Conservation (phyloP, 2,329 filamentous ascomycete genomes). For the Arthrobotrys megalospora region DNA sequence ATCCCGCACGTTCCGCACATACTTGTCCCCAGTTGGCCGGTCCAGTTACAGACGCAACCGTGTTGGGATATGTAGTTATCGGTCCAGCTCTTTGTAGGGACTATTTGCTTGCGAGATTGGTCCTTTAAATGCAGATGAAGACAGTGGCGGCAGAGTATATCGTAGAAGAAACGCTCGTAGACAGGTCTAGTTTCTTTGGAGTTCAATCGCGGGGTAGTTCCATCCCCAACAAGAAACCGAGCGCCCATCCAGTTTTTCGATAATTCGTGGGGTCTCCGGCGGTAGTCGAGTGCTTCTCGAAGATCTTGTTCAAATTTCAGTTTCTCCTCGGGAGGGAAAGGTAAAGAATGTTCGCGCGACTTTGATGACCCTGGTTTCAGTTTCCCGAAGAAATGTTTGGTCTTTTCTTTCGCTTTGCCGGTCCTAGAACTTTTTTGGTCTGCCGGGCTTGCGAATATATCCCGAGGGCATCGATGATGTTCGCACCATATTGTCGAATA, state of each 20-base stretch:
- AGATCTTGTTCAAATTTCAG: not conserved
- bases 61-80: not conserved
- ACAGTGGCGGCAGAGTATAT: slow-evolving; percentile 18
- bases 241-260: slow-evolving; percentile 17
- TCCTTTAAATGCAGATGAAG: not conserved
- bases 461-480: slow-evolving; percentile 18
- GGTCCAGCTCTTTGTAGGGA: not conserved
- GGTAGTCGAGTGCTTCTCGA: not conserved
- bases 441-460: not conserved
- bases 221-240: slow-evolving; percentile 22
- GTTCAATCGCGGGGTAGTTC: not conserved
- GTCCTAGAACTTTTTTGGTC: not conserved
- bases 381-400: not conserved
- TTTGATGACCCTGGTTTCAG: slow-evolving; percentile 3
- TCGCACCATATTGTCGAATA: slow-evolving; percentile 28
- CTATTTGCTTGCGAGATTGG: not conserved
- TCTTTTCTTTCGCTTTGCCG: not conserved
- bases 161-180: slow-evolving; percentile 8
- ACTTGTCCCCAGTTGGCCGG: not conserved
- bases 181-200: not conserved
- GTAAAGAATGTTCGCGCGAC: not conserved
- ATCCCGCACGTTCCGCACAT: slow-evolving; percentile 20
- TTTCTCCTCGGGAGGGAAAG: not conserved
- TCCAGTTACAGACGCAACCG: slow-evolving; percentile 3
- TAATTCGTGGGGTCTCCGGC: not conserved